Evolutionary conservation across 345 rosid genomes (phyloP).

Genomic region (Salix dunnii): DNA sequence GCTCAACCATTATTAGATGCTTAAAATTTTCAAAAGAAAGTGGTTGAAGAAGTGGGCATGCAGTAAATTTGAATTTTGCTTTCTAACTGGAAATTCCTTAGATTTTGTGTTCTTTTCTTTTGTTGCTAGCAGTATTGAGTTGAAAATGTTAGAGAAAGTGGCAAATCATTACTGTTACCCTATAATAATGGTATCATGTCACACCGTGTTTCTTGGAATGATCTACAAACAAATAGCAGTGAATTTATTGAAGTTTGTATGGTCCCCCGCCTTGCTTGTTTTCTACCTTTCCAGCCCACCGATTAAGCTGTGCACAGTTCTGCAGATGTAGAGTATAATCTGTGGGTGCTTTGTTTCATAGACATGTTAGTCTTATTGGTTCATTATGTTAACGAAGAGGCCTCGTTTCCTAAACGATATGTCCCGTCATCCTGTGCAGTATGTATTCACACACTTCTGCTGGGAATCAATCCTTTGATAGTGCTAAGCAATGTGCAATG

Average conservation of each 20-base stretch:
- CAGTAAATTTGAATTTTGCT: not conserved
- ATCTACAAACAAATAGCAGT: not conserved
- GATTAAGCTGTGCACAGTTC: not conserved
- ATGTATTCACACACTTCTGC: not conserved
- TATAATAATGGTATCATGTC: not conserved
- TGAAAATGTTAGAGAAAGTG: not conserved
- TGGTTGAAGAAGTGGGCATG: not conserved
- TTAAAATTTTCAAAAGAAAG: not conserved
- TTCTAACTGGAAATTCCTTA: not conserved
- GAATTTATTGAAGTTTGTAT: not conserved
- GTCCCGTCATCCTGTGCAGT: not conserved
- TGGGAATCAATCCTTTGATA: not conserved
- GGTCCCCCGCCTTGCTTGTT: not conserved
- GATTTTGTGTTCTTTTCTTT: not conserved
- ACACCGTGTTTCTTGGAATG: not conserved
- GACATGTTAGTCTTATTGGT: not conserved
- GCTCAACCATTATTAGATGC: not conserved
- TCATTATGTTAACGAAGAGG: too few species aligned
- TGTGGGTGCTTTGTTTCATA: not conserved
- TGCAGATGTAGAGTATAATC: not conserved
- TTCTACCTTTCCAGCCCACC: not conserved
- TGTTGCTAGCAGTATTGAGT: not conserved
- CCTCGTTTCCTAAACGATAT: not conserved
- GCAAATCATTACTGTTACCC: not conserved
- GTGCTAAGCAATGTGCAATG: too few species aligned